A percentile compares a stretch with the other conserved stretches of the same genome.
phyloP scores from a whole-genome alignment of 352 stramenopile species.

The Hyaloperonospora arabidopsidis region DNA sequence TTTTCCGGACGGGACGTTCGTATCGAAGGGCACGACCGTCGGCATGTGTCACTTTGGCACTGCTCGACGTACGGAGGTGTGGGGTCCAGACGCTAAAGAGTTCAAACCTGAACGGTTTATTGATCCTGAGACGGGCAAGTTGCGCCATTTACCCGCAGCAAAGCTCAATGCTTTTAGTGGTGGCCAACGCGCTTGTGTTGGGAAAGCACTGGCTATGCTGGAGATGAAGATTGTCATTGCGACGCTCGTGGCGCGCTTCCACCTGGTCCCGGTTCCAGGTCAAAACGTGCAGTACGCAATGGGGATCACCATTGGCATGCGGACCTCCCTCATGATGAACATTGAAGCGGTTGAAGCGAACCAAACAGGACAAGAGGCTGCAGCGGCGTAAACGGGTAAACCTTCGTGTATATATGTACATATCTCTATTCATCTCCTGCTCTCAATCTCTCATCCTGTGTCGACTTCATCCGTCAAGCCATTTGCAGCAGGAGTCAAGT shows the following conservation, averaged over 20 bases:
- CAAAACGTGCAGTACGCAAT: conserved; percentile 29
- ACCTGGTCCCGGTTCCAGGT: conserved; percentile 25
- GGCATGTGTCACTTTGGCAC: conserved; percentile 46
- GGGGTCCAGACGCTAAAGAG: conserved; percentile 44
- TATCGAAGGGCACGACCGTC: conserved; percentile 40
- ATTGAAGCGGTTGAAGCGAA: conserved; percentile 2
- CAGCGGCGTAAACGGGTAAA: too few species aligned
- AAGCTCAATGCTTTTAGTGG: conserved; percentile 67
- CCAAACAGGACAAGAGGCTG: too few species aligned
- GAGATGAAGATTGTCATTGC: conserved; percentile 61
- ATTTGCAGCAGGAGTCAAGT: too few species aligned
- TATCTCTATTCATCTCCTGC: too few species aligned
- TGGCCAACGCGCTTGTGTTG: conserved; percentile 58
- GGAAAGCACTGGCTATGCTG: conserved; percentile 54
- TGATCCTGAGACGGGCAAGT: conserved; percentile 28
- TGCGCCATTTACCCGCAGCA: conserved; percentile 36
- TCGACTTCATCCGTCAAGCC: too few species aligned
- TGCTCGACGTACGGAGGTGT: conserved; percentile 41
- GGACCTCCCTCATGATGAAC: conserved; percentile 24
- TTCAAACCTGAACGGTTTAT: conserved; percentile 41
- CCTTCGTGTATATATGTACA: too few species aligned
- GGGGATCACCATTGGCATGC: conserved; percentile 41
- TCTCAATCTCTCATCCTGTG: too few species aligned
- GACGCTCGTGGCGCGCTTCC: conserved; percentile 41
- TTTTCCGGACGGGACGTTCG: conserved; percentile 59